A percentile compares a stretch with the other conserved stretches of the same genome.
Conservation (phyloP, 495 filamentous ascomycete species). For the Hypoxylon rickii region DNA sequence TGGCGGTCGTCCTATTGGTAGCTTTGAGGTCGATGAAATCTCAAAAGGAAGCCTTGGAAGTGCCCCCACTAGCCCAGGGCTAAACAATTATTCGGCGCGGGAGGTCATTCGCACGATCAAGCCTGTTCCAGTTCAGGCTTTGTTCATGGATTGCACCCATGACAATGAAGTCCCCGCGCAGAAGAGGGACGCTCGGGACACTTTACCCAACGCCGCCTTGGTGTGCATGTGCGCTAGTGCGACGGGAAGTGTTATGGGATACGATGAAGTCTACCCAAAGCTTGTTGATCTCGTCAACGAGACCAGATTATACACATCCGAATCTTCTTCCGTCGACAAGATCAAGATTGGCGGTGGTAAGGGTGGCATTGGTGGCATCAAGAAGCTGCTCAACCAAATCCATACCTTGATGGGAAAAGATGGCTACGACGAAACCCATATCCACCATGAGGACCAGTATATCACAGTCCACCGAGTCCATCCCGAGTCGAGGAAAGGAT, state of each 20-base stretch:
- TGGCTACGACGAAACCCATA: conserved; percentile 91
- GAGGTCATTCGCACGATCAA: conserved; percentile 76
- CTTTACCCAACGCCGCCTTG: conserved; percentile 91
- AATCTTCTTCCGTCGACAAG: conserved; percentile 62
- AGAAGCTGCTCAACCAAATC: conserved; percentile 87
- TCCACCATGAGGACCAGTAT: conserved; percentile 94
- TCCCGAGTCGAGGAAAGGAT: conserved; percentile 84
- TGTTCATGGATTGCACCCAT: conserved; percentile 99
- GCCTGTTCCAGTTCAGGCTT: conserved; percentile 80
- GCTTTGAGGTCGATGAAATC: conserved; percentile 81
- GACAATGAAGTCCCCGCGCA: conserved; percentile 97
- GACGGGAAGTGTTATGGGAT: conserved; percentile 96
- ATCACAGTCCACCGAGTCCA: conserved; percentile 96
- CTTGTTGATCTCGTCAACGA: conserved; percentile 90
- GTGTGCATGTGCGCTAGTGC: conserved; percentile 95
- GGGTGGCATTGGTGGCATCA: conserved; percentile 84
- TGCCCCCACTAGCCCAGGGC: conserved; percentile 27
- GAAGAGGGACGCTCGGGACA: conserved; percentile 93
- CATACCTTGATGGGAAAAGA: conserved; percentile 93
- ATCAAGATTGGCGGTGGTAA: conserved; percentile 65
- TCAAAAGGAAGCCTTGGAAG: conserved; percentile 37
- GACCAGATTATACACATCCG: conserved; percentile 76
- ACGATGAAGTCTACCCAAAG: conserved; percentile 94
- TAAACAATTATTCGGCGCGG: conserved; percentile 35
- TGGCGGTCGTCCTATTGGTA: conserved; percentile 91